Base-by-base conservation (phyloP, 495 filamentous ascomycete species). In the Penicillium cinerascens region DNA sequence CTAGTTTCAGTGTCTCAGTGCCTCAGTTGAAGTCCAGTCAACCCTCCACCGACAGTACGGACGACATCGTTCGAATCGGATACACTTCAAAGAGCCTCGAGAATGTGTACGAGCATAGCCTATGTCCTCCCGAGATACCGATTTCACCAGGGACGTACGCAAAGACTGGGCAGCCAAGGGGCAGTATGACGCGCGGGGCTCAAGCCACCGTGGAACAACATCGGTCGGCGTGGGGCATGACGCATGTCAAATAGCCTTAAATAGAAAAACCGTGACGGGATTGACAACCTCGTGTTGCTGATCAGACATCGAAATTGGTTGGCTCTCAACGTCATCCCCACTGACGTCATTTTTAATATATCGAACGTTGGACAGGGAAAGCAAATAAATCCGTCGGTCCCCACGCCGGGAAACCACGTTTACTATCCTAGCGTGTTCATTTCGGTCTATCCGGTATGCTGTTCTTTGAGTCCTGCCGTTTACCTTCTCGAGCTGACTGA, bases 331-430 rank as follows among this genome's bases (percentile, higher is more conserved):
- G 59, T 59, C 59, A 62, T 61, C 44, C 37, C 22, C 44, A 33
- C 17, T 62, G 59, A 62, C 56, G 59, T 62, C 59, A 62, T 53
- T 52, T 33, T 61, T 59, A 59, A 62, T 59, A 23, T 62, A 53
- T 10, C 22, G 21, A 15, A 10, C 45, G 25, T 47, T 20, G 16
- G 21, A 45, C 18, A 7, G n/a, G 17, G 16, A 43, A n/a, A 38
- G 20, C 26, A 36, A 38, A 42, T 54, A 54, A 44, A 54, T 48
- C 51, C 51, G 35, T 23, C 18, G 0, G 21, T 16, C 16, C 25
- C 48, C 39, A 4, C 29, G 4, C 29, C 29, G 10, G 29, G 8
- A 11, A 33, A 13, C 11, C 29, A 33, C 11, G 2, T 33, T 13
- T 33, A 13, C 29, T 33, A 13, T 6, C 11, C 26, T 13, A 13